Conservation (phyloP, 2,329 filamentous ascomycete species). For the Cercospora sp. region DNA sequence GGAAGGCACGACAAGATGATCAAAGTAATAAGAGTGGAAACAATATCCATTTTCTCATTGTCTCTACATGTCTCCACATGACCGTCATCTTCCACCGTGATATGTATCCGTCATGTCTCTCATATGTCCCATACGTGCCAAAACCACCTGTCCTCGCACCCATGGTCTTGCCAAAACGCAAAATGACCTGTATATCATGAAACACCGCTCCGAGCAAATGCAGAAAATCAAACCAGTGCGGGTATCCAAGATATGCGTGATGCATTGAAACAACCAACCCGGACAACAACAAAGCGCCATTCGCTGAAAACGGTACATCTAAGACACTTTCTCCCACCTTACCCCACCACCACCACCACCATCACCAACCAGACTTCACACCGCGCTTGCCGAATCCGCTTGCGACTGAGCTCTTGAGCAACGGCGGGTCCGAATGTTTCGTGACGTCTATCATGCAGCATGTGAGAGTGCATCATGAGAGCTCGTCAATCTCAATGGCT, state of each 20-base stretch:
- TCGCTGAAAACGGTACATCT: conserved; percentile 8
- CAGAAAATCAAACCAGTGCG: conserved; percentile 6
- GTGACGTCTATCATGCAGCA: neutral
- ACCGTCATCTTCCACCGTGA: neutral
- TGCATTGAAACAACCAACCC: conserved; percentile 3
- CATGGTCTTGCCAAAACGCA: neutral
- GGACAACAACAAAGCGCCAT: conserved; percentile 3
- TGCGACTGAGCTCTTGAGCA: conserved; percentile 2
- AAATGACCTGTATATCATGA: neutral
- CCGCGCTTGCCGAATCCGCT: neutral
- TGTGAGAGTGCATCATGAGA: neutral
- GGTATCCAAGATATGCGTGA: conserved; percentile 5
- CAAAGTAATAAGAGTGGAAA: neutral
- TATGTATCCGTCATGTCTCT: neutral
- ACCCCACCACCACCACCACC: neutral
- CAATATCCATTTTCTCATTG: neutral
- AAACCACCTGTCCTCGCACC: neutral
- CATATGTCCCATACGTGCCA: neutral
- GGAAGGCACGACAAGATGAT: neutral
- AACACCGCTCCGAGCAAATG: conserved; percentile 1
- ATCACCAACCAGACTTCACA: neutral
- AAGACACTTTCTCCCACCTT: neutral
- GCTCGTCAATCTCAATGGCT: neutral
- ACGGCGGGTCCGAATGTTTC: neutral
- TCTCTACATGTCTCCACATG: neutral